Evolutionary conservation across 2,329 filamentous ascomycete species (phyloP).

Genomic region (Colletotrichum sp.): DNA sequence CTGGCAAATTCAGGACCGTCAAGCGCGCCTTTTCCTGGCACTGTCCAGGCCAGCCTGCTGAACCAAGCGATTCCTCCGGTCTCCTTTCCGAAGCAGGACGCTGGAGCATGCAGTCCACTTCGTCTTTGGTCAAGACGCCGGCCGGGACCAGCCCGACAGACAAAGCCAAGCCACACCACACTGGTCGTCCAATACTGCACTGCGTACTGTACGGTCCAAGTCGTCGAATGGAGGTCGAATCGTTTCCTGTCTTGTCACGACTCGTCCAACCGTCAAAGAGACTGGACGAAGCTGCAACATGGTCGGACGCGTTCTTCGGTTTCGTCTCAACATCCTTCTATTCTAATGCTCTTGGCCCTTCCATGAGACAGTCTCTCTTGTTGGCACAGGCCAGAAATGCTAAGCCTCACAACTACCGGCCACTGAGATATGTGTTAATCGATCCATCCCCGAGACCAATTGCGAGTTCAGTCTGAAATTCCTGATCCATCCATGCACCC

Average conservation of each 20-base stretch:
- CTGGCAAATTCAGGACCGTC: conserved; percentile 13
- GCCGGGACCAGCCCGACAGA: not conserved
- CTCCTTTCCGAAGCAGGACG: not conserved
- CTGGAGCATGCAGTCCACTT: not conserved
- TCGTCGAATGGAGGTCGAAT: not conserved
- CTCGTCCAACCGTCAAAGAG: not conserved
- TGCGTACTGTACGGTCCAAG: not conserved
- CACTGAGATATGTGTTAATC: not conserved
- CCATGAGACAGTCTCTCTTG: not conserved
- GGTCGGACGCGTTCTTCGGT: conserved; percentile 17
- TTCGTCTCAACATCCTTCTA: conserved; percentile 16
- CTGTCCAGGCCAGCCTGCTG: not conserved
- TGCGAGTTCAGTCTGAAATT: not conserved
- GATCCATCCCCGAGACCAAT: not conserved
- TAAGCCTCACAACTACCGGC: not conserved
- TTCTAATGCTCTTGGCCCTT: not conserved
- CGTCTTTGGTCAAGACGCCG: not conserved
- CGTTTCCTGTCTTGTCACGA: conserved; percentile 3
- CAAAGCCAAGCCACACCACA: not conserved
- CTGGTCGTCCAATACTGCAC: not conserved
- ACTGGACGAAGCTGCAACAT: conserved; percentile 19
- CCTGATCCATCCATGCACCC: conserved; percentile 16
- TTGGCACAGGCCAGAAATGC: not conserved
- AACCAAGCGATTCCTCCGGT: not conserved
- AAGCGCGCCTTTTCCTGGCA: not conserved